Evolutionary conservation across 768 basidiomycete species (phyloP).

Genomic region (Aureoboletus auriporus): DNA sequence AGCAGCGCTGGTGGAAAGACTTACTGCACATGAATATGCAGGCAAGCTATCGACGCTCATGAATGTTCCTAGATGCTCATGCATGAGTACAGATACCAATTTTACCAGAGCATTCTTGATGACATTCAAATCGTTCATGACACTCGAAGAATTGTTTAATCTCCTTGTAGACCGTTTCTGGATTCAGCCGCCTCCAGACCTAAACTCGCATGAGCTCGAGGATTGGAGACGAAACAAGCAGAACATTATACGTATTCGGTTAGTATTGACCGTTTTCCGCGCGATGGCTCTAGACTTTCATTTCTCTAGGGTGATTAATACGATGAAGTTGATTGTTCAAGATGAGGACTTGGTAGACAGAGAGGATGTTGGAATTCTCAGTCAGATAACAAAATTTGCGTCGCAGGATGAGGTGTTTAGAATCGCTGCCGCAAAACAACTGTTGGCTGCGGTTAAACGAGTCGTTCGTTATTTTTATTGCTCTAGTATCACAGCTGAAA

Average conservation of each 20-base stretch:
- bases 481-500: not conserved
- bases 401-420: conserved; percentile 37
- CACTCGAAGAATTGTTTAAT: conserved; percentile 51
- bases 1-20: conserved; percentile 54
- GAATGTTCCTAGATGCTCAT: conserved; percentile 1
- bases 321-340: conserved; percentile 57
- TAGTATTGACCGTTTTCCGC: conserved; percentile 10
- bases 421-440: conserved; percentile 45
- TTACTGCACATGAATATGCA: conserved; percentile 62
- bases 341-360: conserved; percentile 51
- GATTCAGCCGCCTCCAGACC: conserved; percentile 45
- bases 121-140: conserved; percentile 67
- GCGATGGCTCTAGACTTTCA: not conserved
- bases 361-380: conserved; percentile 49
- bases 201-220: conserved; percentile 40
- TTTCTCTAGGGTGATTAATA: conserved; percentile 53
- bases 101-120: conserved; percentile 63
- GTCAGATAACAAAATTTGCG: conserved; percentile 51
- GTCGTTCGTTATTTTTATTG: conserved; percentile 35
- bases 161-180: conserved; percentile 53
- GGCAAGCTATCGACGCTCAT: conserved; percentile 34
- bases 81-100: conserved; percentile 38
- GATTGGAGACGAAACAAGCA: conserved; percentile 61
- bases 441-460: conserved; percentile 47
- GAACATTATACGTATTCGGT: conserved; percentile 57